A percentile compares a stretch with the other conserved stretches of the same genome.
These are phyloP conservation scores for Globisporangium heterothallicum DNA, from an alignment of 352 stramenopile genomes.

Conservation along the genomic window DNA sequence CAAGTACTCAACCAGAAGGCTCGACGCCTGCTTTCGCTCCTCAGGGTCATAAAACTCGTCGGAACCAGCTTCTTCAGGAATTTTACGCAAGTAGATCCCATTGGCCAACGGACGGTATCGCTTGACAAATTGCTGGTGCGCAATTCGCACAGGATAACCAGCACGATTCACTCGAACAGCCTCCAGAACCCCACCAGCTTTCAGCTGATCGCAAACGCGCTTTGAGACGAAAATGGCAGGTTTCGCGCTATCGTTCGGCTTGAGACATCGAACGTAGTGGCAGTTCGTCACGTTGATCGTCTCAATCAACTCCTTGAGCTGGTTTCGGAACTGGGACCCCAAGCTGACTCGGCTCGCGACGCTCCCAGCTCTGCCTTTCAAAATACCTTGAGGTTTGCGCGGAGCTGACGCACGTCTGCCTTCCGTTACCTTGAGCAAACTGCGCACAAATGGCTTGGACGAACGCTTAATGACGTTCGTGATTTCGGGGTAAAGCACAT, in stretches of 20 bases:
- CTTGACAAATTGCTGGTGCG: constrained; percentile 90
- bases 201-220: constrained; percentile 94
- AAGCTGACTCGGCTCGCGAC: constrained; percentile 52
- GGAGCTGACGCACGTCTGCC: constrained; percentile 16
- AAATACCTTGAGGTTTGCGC: constrained; percentile 16
- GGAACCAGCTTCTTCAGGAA: constrained; percentile 45
- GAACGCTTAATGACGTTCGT: constrained; percentile 69
- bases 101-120: constrained; percentile 83
- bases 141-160: constrained; percentile 96
- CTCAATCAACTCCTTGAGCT: constrained; percentile 90
- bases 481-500: constrained; percentile 85
- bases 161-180: constrained; percentile 96
- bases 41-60: constrained; percentile 50
- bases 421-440: constrained; percentile 32
- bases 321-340: constrained; percentile 88
- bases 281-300: constrained; percentile 93
- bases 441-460: constrained; percentile 64
- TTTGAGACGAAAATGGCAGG: constrained; percentile 78
- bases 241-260: constrained; percentile 96
- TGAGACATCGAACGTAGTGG: constrained; percentile 98
- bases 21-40: constrained; percentile 47
- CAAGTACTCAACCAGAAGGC: constrained; percentile 60
- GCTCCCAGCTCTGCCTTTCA: constrained; percentile 29
- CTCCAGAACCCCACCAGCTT: constrained; percentile 98
- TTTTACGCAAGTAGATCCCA: constrained; percentile 47